Base-by-base conservation (phyloP, 768 basidiomycete species). In the Podaxis carcinomalis region DNA sequence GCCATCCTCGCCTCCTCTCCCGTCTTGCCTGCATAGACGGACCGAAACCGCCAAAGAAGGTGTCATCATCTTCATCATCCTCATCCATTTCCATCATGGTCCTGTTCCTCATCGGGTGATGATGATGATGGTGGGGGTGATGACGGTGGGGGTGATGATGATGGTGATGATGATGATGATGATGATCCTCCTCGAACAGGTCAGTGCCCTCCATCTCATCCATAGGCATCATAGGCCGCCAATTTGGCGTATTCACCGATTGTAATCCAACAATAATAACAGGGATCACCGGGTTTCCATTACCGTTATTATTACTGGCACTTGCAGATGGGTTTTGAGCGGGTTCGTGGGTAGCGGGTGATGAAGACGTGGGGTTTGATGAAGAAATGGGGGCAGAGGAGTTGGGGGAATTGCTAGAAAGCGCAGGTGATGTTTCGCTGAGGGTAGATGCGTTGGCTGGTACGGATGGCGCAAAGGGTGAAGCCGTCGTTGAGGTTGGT, bases 251-350 rank as follows among this genome's bases (percentile, higher is more conserved):
- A 67, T 83, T 81, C 35, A 92, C 88, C 61, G 87, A 88, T 72
- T 92, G 91, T 49, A 93, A 74, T 7, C 91, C 91, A 27, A 93
- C 90, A 57, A 93, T 86, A 62, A 93, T 91, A 63, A 93, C 89
- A 19, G 91, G 91, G 13, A 92, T 84, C 37, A 92, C 88, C 21
- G 84, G 74, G 64, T 79, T 78, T 14, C 58, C 61, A 62, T 54
- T 58, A 11, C 23, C 39, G 40, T 39, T 46, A 13, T 35, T n/a
- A 42, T 39, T 46, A 5, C 52, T n/a, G 19, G 25, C 1, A 21
- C 16, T 35, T 7, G 54, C 47, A 51, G 49, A 21, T 9, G 47
- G 52, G 39, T 35, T 59, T 11, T 32, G 37, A 56, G 60, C 13
- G 35, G 67, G 19, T 13, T 53, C 21, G 39, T 64, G 44, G 32